These are phyloP conservation scores for Apiospora aurea DNA, from an alignment of 2,329 filamentous ascomycete genomes.

Conservation along the genomic window DNA sequence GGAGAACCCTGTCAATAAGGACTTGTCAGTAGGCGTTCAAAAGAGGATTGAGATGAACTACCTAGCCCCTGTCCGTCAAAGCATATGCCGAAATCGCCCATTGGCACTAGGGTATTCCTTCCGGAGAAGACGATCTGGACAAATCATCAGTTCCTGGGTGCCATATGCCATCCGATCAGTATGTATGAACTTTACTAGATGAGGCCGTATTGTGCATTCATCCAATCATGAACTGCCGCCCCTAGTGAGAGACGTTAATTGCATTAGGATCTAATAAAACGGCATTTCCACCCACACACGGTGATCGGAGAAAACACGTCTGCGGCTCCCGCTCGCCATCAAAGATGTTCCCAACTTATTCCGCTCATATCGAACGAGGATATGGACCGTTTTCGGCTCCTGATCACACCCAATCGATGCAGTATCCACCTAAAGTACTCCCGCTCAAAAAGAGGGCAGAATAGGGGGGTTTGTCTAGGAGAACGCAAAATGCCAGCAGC, in stretches of 20 bases:
- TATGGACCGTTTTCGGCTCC: not conserved
- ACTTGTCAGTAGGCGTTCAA: not conserved
- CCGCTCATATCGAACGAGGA: not conserved
- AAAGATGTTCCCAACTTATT: not conserved
- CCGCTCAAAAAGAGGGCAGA: not conserved
- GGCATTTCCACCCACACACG: not conserved
- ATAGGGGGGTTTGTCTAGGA: not conserved
- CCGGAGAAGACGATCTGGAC: not conserved
- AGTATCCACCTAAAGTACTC: not conserved
- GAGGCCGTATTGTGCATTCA: not conserved
- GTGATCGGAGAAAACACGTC: too few species aligned
- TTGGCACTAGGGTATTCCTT: not conserved
- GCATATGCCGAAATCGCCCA: not conserved
- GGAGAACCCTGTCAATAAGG: slow-evolving; percentile 7
- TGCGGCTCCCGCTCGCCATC: not conserved
- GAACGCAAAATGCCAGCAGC: too few species aligned
- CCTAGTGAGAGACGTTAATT: not conserved
- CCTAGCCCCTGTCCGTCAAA: not conserved
- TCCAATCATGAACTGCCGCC: too few species aligned
- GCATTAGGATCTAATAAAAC: not conserved
- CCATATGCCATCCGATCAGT: not conserved
- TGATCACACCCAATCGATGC: not conserved
- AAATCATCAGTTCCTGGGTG: too few species aligned
- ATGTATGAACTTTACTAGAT: not conserved
- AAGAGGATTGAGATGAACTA: not conserved